A percentile compares a stretch with the other conserved stretches of the same genome.
Conservation (phyloP, 2,329 filamentous ascomycete genomes). For the Fusarium tjaetaba region DNA sequence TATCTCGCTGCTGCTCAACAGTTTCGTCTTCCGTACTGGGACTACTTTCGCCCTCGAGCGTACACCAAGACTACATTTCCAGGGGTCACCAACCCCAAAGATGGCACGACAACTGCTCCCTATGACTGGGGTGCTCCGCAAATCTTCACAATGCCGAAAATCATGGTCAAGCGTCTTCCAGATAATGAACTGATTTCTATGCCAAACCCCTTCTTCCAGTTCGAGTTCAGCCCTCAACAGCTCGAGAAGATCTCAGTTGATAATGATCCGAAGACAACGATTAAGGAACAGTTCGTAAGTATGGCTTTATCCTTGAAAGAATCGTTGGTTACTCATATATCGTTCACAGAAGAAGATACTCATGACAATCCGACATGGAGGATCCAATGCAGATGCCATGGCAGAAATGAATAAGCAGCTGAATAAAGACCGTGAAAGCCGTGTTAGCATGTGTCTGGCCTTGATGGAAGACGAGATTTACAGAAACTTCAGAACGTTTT, state of each 20-base stretch:
- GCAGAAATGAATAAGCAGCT: neutral
- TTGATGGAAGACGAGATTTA: neutral
- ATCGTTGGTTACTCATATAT: neutral
- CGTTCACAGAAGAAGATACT: accelerated
- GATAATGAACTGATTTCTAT: accelerated
- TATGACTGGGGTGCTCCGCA: neutral
- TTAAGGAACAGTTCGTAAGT: neutral
- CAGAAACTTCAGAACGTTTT: neutral
- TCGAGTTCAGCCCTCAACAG: accelerated
- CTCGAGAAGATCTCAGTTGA: too few species aligned
- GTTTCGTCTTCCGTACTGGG: neutral
- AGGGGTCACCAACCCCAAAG: neutral
- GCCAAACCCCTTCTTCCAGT: neutral
- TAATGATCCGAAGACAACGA: too few species aligned
- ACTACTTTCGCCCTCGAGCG: neutral
- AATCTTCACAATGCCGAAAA: accelerated
- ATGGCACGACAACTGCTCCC: accelerated
- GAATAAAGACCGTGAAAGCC: accelerated
- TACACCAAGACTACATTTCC: accelerated
- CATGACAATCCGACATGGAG: accelerated
- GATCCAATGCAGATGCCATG: neutral
- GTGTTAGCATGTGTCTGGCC: accelerated
- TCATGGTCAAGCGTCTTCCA: neutral
- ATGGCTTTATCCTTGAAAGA: accelerated
- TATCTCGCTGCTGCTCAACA: accelerated